Evolutionary conservation across 2,329 filamentous ascomycete species (phyloP).

Genomic region (Didymella pomorum): DNA sequence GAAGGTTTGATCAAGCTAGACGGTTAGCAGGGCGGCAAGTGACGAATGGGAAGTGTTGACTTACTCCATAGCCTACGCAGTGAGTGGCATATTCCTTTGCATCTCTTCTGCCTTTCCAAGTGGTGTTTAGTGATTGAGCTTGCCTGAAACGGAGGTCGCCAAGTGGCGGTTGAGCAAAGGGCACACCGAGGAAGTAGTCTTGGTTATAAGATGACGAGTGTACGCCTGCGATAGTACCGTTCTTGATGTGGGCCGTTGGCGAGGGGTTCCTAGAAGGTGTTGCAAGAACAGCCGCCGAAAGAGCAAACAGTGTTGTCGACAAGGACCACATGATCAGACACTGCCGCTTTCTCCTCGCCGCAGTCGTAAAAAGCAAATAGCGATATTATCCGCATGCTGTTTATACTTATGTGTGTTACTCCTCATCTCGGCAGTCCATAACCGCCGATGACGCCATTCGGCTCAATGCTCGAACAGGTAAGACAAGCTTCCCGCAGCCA

Average conservation of each 20-base stretch:
- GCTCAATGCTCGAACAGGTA: slow-evolving; percentile 18
- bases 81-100: slow-evolving; percentile 45
- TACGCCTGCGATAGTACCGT: slow-evolving; percentile 51
- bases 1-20: slow-evolving; percentile 21
- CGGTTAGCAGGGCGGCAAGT: slow-evolving; percentile 4
- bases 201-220: slow-evolving; percentile 51
- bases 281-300: slow-evolving; percentile 2
- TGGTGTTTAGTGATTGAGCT: slow-evolving; percentile 21
- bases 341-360: neutral
- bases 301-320: slow-evolving; percentile 2
- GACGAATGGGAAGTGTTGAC: neutral
- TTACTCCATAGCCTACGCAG: slow-evolving; percentile 23
- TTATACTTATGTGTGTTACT: slow-evolving; percentile 9
- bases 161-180: slow-evolving; percentile 29
- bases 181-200: slow-evolving; percentile 43
- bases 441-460: slow-evolving; percentile 22
- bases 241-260: slow-evolving; percentile 49
- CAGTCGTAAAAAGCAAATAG: neutral
- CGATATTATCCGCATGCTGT: neutral
- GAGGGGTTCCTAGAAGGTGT: slow-evolving; percentile 1
- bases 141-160: slow-evolving; percentile 42
- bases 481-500: slow-evolving; percentile 1
- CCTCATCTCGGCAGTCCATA: slow-evolving; percentile 15
- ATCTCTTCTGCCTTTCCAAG: slow-evolving; percentile 45
- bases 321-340: slow-evolving; percentile 12